Evolutionary conservation across 352 stramenopile genomes (phyloP), one percentile per base, ranked within the genome.

Genomic region (Phytophthora uliginosa): DNA sequence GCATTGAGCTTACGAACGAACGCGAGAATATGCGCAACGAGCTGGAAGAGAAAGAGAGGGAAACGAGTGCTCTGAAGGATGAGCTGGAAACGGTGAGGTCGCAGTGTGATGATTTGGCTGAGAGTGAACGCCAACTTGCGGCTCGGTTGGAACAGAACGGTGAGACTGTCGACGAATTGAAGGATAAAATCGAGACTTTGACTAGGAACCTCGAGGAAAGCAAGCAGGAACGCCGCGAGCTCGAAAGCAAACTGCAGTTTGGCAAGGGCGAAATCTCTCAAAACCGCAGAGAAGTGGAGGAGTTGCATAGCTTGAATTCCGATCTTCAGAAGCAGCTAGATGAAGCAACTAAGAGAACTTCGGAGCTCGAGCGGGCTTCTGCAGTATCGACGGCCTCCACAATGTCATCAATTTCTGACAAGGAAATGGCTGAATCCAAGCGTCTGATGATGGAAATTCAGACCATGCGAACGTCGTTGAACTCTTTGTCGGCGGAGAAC

Each of bases 401-500:
- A 12, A 72, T 73, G 13, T 63, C 82, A 5, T 74, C 71, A 20
- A 50, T 59, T 31, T 71, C 64, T 0, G 73, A 77, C n/a, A 79
- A 79, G 56, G 69, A 80, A 40, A 31, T 60, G 26, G 36, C 66
- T 34, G 66, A 81, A 51, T 78, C 74, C 0, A 78, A 78, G 59
- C 76, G 76, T n/a, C 60, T 75, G 10, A 75, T 69, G 64, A 56
- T 89, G 28, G 86, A 94, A 63, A 81, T 92, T 66, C 80, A 91
- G 58, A 82, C 82, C 7, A 77, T 94, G 40, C 82, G 84, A 7
- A 63, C 69, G 5, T 84, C 74, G 8, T 71, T 92, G 42, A 82
- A 82, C 31, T 84, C 86, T 15, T 59, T 94, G 1, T 79, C 79
- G 7, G 82, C 80, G 5, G 86, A 94, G 59, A 94, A 93, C 52